These are phyloP conservation scores for Blastocystis sp. DNA, from an alignment of 352 stramenopile genomes.

Conservation along the genomic window DNA sequence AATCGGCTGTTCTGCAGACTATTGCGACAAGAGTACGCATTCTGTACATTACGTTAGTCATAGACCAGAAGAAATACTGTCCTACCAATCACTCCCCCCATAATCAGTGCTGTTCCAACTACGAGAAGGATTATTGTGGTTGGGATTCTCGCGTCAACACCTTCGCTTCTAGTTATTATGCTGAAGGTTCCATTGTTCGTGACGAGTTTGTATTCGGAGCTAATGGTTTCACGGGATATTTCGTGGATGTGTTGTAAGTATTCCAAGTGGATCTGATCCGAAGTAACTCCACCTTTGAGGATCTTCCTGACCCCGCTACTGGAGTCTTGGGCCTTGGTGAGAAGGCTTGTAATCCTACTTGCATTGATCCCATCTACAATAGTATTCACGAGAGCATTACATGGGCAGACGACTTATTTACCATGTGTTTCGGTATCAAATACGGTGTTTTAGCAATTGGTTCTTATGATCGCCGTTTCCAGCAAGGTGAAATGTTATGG, in stretches of 20 bases:
- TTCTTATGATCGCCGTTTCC: conserved; percentile 14
- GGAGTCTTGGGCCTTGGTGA: conserved; percentile 31
- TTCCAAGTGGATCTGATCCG: background rate
- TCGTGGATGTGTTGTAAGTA: conserved; percentile 48
- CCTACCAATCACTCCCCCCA: background rate
- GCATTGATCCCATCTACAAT: conserved; percentile 67
- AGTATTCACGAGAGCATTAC: background rate
- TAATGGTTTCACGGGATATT: conserved; percentile 32
- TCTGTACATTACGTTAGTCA: background rate
- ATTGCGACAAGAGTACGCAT: conserved; percentile 25
- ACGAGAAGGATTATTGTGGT: conserved; percentile 38
- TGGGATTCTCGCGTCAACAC: conserved; percentile 4
- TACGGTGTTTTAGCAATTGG: conserved; percentile 14
- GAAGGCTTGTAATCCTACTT: conserved; percentile 57
- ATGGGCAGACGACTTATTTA: conserved; percentile 38
- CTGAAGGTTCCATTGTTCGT: conserved; percentile 26
- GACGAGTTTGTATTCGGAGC: conserved; percentile 28
- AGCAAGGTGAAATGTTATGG: conserved; percentile 1
- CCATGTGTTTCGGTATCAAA: conserved; percentile 11
- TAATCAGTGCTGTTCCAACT: conserved; percentile 29
- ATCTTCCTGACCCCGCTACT: background rate
- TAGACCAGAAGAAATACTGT: conserved; percentile 35
- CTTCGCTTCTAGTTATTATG: conserved; percentile 43
- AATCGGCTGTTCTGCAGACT: background rate
- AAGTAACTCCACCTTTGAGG: conserved; percentile 55